Evolutionary conservation across 1,284 basidiomycete species (phyloP).

Genomic region (Rhizoctonia solani): DNA sequence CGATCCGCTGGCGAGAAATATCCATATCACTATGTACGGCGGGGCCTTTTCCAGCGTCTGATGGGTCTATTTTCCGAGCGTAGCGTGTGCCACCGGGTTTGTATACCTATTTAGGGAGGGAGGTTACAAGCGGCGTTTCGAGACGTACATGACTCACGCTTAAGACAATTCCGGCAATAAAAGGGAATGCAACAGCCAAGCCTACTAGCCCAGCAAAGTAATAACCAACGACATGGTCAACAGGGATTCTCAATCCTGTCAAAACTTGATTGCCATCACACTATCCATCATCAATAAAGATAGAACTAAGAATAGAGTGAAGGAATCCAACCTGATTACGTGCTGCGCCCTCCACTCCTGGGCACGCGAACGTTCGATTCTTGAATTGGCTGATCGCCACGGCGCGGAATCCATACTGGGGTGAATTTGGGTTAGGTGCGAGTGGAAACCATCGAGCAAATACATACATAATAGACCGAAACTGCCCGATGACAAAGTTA

Average conservation of each 20-base stretch:
- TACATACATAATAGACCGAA: conserved; percentile 37
- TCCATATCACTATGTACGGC: conserved; percentile 46
- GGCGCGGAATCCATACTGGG: conserved; percentile 45
- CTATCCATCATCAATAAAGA: conserved; percentile 35
- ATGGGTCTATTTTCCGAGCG: conserved; percentile 46
- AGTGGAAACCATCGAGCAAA: conserved; percentile 45
- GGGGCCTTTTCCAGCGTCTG: conserved; percentile 38
- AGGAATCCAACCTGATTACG: conserved; percentile 45
- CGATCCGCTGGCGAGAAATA: conserved; percentile 47
- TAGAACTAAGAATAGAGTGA: neutral
- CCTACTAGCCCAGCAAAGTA: conserved; percentile 43
- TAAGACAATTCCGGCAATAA: conserved; percentile 46
- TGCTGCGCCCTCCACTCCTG: conserved; percentile 44
- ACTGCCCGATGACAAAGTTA: conserved; percentile 12
- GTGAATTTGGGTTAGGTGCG: conserved; percentile 36
- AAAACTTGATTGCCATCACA: conserved; percentile 51
- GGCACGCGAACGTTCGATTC: conserved; percentile 49
- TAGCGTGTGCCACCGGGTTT: conserved; percentile 50
- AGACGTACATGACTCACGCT: conserved; percentile 39
- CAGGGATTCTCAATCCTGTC: conserved; percentile 46
- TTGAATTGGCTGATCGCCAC: conserved; percentile 49
- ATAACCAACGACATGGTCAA: conserved; percentile 44
- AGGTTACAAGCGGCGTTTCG: neutral
- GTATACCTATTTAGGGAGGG: conserved; percentile 40
- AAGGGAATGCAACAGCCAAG: conserved; percentile 48